A percentile compares a stretch with the other conserved stretches of the same genome.
Conservation (phyloP, 2,329 filamentous ascomycete genomes). For the Alternaria alternata region DNA sequence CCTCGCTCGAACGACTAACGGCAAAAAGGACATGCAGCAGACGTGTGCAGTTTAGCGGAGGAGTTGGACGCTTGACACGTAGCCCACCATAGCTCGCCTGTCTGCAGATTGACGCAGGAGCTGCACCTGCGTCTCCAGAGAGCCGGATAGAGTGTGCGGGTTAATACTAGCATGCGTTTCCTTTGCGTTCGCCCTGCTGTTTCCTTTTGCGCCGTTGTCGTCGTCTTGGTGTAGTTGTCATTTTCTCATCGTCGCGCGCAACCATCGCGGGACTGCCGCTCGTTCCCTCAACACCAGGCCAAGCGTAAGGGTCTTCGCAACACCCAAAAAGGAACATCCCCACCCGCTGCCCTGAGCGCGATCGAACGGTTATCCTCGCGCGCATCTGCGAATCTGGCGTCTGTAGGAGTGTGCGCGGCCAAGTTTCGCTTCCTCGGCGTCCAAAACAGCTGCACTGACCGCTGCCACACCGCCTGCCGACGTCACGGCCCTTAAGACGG, state of each 20-base stretch:
- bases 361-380: conserved; percentile 25
- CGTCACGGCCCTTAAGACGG: conserved; percentile 46
- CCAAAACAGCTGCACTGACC: conserved; percentile 49
- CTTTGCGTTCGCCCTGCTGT: conserved; percentile 39
- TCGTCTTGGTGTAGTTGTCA: conserved; percentile 9
- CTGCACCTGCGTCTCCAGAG: conserved; percentile 48
- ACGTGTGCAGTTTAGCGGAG: conserved; percentile 46
- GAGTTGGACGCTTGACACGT: conserved; percentile 47
- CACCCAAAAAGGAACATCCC: conserved; percentile 15
- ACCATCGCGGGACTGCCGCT: conserved; percentile 30
- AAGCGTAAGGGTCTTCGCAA: conserved; percentile 19
- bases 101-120: conserved; percentile 53
- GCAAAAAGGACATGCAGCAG: conserved; percentile 41
- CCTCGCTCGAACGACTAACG: conserved; percentile 36
- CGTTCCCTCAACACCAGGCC: conserved; percentile 31
- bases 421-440: conserved; percentile 38
- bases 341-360: conserved; percentile 17
- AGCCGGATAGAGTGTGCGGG: conserved; percentile 42
- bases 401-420: conserved; percentile 25
- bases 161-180: conserved; percentile 45
- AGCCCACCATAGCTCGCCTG: conserved; percentile 46
- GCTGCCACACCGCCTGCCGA: conserved; percentile 49
- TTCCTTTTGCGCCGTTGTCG: conserved; percentile 24
- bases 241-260: conserved; percentile 23
- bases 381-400: conserved; percentile 26